Conservation (phyloP, 495 filamentous ascomycete species). For the Penicillium waksmanii region DNA sequence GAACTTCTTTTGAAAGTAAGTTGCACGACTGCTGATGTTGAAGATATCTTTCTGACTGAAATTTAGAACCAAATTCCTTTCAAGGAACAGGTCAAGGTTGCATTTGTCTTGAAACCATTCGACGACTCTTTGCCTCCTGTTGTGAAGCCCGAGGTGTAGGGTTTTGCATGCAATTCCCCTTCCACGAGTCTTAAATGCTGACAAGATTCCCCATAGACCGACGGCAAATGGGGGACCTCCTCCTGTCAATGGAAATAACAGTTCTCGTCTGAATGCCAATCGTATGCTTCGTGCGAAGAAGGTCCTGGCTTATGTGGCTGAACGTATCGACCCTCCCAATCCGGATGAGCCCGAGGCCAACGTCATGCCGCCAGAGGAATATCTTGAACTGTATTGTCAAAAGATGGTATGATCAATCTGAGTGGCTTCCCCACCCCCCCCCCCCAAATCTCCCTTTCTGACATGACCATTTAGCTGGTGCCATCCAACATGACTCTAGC, state of each 20-base stretch:
- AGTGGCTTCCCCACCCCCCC: neutral
- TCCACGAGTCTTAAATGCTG: constrained; percentile 10
- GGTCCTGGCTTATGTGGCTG: constrained; percentile 89
- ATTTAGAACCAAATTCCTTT: constrained; percentile 73
- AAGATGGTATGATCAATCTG: constrained; percentile 65
- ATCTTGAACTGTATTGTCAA: constrained; percentile 92
- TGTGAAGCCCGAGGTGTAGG: constrained; percentile 61
- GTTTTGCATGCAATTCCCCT: constrained; percentile 10
- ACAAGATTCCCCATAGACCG: constrained; percentile 21
- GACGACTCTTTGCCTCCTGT: constrained; percentile 74
- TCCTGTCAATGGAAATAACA: constrained; percentile 48
- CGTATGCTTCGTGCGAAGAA: constrained; percentile 95
- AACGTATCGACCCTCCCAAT: constrained; percentile 75
- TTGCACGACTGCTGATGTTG: constrained; percentile 10
- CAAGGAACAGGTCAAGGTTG: constrained; percentile 94
- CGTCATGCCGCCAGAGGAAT: constrained; percentile 81
- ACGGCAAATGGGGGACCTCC: constrained; percentile 27
- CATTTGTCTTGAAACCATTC: constrained; percentile 86
- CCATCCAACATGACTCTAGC: constrained; percentile 83
- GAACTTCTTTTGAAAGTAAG: constrained; percentile 80
- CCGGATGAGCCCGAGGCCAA: constrained; percentile 57
- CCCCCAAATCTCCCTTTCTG: constrained; percentile 12
- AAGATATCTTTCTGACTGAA: neutral
- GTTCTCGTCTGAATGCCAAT: constrained; percentile 91
- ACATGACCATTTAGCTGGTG: constrained; percentile 51